phyloP scores from a whole-genome alignment of 106 monocot genomes.

The Allium sativum region DNA sequence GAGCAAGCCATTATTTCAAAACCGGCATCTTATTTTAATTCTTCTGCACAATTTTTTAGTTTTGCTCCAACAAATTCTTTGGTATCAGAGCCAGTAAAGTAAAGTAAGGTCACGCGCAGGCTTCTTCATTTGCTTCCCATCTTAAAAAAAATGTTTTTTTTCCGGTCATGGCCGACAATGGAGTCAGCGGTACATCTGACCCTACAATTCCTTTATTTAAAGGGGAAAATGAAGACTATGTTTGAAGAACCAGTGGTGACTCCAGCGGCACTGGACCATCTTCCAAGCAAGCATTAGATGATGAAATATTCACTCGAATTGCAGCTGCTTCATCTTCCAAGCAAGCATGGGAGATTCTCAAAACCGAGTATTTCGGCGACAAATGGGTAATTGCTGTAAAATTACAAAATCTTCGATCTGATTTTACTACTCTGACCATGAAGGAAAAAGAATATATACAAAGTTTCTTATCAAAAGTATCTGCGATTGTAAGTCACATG shows the following conservation, averaged over 20 bases:
- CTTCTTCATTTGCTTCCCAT: no score
- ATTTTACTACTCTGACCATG: conserved; percentile 5
- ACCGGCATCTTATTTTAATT: no score
- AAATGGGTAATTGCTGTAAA: neutral
- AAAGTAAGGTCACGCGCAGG: no score
- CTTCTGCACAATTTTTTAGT: no score
- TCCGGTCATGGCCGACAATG: neutral
- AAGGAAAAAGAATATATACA: neutral
- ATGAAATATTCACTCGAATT: neutral
- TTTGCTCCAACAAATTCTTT: no score
- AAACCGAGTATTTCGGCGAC: neutral
- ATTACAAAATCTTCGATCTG: neutral
- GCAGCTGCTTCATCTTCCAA: neutral
- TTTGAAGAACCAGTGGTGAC: neutral
- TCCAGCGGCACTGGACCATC: neutral
- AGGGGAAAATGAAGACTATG: conserved; percentile 1
- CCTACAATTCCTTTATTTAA: neutral
- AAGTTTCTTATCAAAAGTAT: neutral
- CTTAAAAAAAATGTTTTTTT: no score
- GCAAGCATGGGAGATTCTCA: neutral
- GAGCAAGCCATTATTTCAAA: no score
- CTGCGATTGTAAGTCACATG: neutral
- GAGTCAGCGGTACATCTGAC: neutral
- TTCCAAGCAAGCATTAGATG: conserved; percentile 3
- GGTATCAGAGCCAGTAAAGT: no score